Base-by-base conservation (phyloP, 2,329 filamentous ascomycete species). In the Scedosporium apiospermum region DNA sequence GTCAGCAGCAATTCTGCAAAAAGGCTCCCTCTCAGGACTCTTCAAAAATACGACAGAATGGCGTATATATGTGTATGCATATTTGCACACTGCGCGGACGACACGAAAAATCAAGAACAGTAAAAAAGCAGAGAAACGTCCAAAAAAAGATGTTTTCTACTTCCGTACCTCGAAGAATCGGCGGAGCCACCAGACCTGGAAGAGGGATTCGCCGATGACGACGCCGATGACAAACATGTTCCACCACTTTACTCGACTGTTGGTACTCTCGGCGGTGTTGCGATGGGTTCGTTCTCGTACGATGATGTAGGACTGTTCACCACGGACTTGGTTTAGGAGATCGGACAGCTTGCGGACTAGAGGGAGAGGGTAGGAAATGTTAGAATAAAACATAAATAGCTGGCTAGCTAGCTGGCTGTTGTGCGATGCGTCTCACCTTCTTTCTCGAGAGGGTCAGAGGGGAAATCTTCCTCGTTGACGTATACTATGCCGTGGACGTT, bases 161-260 rank as follows among this genome's bases (percentile, higher is more conserved):
- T 62, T 62, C 34, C 61, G 61, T 62, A 89, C 86, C 87, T 97
- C 93, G 73, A 97, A 97, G 84, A 99, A 99, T 73, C 95, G 86
- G 80, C 96, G 95, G 74, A 99, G 78, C 93, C 95, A 99, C 93
- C 95, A 99, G 67, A 99, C 93, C 80, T 99, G 95, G 82, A 99
- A 99, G 68, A 97, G 80, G 65, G 92, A 95, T 80, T 98, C 91
- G 70, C 89, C 92, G 67, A 96, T 82, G 66, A 99, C 84, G 60
- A 98, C 87, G 63, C 86, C 84, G 67, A 99, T 86, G 77, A 99
- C 93, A 77, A 98, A 98, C 70, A 98, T 84, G 76, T 95, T 97
- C 95, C 95, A 99, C 95, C 95, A 99, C 82, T 99, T 99, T 74
- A 99, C 95, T 68, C 95, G 85, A 69, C 87, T 85, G 77, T 99